A percentile compares a stretch with the other conserved stretches of the same genome.
phyloP scores from a whole-genome alignment of 768 basidiomycete species.

The Termitomyces sp. region DNA sequence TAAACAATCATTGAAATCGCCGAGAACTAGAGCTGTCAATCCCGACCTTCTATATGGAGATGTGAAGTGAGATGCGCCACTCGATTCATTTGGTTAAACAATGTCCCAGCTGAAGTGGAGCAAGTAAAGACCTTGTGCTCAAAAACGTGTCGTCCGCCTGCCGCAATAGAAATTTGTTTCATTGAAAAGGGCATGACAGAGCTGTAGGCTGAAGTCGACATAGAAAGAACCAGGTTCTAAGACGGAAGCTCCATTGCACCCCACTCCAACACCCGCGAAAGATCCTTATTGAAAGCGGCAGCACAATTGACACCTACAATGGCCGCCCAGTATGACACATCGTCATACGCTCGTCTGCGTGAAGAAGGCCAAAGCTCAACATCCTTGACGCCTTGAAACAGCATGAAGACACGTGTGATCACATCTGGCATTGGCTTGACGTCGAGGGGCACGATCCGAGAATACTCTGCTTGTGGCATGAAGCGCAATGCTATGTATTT shows the following conservation, averaged over 20 bases:
- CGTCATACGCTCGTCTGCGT: conserved; percentile 10
- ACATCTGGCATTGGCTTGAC: conserved; percentile 37
- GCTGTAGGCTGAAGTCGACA: not conserved
- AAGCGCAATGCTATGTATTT: conserved; percentile 39
- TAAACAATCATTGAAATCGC: not conserved
- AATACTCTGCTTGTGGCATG: conserved; percentile 37
- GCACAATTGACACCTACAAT: conserved; percentile 30
- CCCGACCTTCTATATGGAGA: not conserved
- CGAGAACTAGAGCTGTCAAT: not conserved
- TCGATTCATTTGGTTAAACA: not conserved
- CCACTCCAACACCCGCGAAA: conserved; percentile 43
- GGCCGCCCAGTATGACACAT: conserved; percentile 23
- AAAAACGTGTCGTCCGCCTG: not conserved
- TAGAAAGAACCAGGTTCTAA: not conserved
- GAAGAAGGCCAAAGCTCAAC: conserved; percentile 25
- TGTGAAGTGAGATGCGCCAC: not conserved
- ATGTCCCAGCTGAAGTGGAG: not conserved
- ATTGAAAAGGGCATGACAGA: not conserved
- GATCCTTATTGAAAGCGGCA: conserved; percentile 17
- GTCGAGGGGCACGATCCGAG: conserved; percentile 30
- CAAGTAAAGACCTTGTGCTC: not conserved
- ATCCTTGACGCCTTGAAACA: conserved; percentile 33
- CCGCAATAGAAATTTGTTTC: not conserved
- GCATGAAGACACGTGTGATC: conserved; percentile 42
- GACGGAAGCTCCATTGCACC: conserved; percentile 37